phyloP scores from a whole-genome alignment of 2,329 filamentous ascomycete genomes.

The Tolypocladium guangdongense region DNA sequence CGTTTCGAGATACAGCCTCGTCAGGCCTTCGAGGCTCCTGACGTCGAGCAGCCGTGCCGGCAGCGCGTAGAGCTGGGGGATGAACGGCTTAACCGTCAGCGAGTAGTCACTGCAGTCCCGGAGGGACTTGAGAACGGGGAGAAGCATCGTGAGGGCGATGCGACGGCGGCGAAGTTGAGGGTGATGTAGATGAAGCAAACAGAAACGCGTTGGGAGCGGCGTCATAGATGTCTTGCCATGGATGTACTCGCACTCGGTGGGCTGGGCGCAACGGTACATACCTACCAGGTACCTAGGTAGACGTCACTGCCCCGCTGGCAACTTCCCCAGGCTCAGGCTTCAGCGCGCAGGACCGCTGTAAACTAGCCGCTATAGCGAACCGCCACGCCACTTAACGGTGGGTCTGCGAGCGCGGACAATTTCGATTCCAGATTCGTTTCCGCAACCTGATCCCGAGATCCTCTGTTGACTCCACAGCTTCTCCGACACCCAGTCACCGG shows the following conservation, averaged over 20 bases:
- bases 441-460: neutral
- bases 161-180: neutral
- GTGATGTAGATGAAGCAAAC: neutral
- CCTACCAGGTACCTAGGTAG: too few relatives aligned
- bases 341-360: neutral
- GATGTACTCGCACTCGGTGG: neutral
- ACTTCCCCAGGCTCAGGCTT: neutral
- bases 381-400: neutral
- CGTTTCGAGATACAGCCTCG: constrained; percentile 66
- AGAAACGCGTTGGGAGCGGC: neutral
- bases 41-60: constrained; percentile 53
- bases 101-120: constrained; percentile 67
- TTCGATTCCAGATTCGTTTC: neutral
- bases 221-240: neutral
- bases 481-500: neutral
- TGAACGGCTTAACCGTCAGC: constrained; percentile 64
- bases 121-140: constrained; percentile 61
- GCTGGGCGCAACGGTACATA: neutral
- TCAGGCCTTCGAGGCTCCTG: constrained; percentile 49
- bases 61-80: constrained; percentile 58
- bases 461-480: neutral
- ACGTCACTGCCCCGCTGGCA: neutral
- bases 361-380: neutral
- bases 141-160: constrained; percentile 6
- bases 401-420: neutral